Conservation (phyloP, 1,284 basidiomycete species). For the Ustilago lituana region DNA sequence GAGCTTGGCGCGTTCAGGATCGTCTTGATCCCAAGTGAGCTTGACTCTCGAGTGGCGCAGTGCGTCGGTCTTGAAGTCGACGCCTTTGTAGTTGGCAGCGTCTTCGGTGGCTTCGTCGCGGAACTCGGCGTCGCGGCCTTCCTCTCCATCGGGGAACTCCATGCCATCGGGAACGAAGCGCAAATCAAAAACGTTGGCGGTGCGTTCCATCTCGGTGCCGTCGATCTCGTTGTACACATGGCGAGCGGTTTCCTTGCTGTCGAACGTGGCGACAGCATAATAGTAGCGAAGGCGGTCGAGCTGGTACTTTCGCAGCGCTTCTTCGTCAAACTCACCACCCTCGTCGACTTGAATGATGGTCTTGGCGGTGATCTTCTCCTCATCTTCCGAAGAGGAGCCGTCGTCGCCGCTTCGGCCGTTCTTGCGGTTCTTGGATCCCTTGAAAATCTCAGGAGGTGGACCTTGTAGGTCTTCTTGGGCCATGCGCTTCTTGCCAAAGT, state of each 20-base stretch:
- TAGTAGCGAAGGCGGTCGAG: slow-evolving; percentile 93
- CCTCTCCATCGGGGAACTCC: slow-evolving; percentile 78
- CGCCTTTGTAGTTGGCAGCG: slow-evolving; percentile 75
- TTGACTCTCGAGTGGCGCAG: slow-evolving; percentile 97
- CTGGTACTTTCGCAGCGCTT: slow-evolving; percentile 90
- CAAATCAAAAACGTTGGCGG: slow-evolving; percentile 94
- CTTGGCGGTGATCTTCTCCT: slow-evolving; percentile 39
- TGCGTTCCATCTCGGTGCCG: slow-evolving; percentile 94
- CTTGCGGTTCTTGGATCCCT: slow-evolving; percentile 44
- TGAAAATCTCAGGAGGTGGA: slow-evolving; percentile 85
- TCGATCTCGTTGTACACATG: slow-evolving; percentile 88
- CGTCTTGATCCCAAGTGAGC: slow-evolving; percentile 98
- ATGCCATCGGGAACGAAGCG: slow-evolving; percentile 77
- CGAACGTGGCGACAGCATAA: slow-evolving; percentile 93
- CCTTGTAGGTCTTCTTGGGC: slow-evolving; percentile 87
- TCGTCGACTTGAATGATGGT: slow-evolving; percentile 68
- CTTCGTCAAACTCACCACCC: slow-evolving; percentile 74
- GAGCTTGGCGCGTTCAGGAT: slow-evolving; percentile 83
- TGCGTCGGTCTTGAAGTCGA: slow-evolving; percentile 94
- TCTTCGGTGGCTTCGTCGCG: slow-evolving; percentile 76
- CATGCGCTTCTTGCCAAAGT: slow-evolving; percentile 91
- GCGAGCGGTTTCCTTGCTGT: slow-evolving; percentile 79
- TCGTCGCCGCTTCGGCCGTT: too few species aligned
- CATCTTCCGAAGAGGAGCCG: slow-evolving; percentile 74
- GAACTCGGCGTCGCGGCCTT: slow-evolving; percentile 77